phyloP scores from a whole-genome alignment of 2,329 filamentous ascomycete species.

The Corynespora cassiicola region DNA sequence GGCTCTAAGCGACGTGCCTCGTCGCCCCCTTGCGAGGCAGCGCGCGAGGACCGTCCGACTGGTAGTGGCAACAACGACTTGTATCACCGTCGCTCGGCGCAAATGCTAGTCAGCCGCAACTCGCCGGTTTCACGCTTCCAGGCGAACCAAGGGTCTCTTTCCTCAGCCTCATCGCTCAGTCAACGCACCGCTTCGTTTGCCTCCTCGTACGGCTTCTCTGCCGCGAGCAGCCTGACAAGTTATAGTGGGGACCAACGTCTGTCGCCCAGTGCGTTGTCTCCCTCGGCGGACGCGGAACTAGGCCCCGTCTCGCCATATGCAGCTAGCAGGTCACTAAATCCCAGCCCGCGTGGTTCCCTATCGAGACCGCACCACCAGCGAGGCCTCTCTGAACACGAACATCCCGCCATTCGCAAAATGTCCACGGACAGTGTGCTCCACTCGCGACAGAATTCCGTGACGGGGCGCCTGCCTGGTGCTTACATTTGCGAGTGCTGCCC shows the following conservation, averaged over 20 bases:
- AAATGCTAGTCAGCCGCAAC: slow-evolving; percentile 62
- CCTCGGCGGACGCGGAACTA: slow-evolving; percentile 61
- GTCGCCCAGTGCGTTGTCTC: slow-evolving; percentile 67
- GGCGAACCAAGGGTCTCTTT: slow-evolving; percentile 66
- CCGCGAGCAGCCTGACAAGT: slow-evolving; percentile 69
- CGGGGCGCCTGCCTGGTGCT: slow-evolving; percentile 61
- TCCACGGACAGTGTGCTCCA: slow-evolving; percentile 53
- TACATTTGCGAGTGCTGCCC: slow-evolving; percentile 93
- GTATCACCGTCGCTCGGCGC: slow-evolving; percentile 61
- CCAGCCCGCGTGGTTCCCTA: slow-evolving; percentile 49
- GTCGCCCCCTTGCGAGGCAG: slow-evolving; percentile 65
- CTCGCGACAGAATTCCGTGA: slow-evolving; percentile 56
- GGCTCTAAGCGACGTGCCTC: slow-evolving; percentile 71
- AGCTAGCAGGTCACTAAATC: slow-evolving; percentile 54
- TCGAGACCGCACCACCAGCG: slow-evolving; percentile 50
- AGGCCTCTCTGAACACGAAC: slow-evolving; percentile 49
- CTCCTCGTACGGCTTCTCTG: slow-evolving; percentile 65
- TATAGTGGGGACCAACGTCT: slow-evolving; percentile 66
- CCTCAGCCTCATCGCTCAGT: slow-evolving; percentile 69
- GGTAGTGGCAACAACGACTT: slow-evolving; percentile 54
- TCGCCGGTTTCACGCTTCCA: slow-evolving; percentile 62
- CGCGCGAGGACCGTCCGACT: slow-evolving; percentile 54
- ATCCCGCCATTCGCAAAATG: slow-evolving; percentile 53
- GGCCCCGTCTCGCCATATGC: slow-evolving; percentile 62
- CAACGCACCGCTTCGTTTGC: slow-evolving; percentile 68